Evolutionary conservation across 495 filamentous ascomycete species (phyloP).

Genomic region (Cercophora samala): DNA sequence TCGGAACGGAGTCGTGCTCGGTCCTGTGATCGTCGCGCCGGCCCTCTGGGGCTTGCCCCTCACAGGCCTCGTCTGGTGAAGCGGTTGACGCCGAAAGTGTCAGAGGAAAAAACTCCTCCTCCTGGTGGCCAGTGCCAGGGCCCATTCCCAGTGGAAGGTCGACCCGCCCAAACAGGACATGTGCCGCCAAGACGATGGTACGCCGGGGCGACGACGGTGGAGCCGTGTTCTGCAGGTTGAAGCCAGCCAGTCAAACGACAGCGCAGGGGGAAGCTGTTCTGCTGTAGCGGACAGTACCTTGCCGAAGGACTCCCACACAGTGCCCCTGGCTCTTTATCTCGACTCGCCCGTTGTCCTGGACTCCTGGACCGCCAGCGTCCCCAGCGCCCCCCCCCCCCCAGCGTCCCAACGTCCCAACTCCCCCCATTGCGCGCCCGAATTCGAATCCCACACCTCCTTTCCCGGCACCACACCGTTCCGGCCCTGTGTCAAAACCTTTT

Average conservation of each 20-base stretch:
- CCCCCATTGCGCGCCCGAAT: conserved; percentile 14
- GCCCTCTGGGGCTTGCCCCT: conserved; percentile 10
- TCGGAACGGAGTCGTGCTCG: conserved; percentile 16
- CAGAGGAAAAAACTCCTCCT: conserved; percentile 25
- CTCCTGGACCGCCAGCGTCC: conserved; percentile 20
- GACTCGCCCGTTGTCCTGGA: conserved; percentile 14
- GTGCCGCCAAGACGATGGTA: conserved; percentile 27
- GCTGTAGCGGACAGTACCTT: conserved; percentile 9
- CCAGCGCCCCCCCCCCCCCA: conserved; percentile 22
- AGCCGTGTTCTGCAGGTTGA: conserved; percentile 13
- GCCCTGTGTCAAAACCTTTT: conserved; percentile 39
- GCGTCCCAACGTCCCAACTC: conserved; percentile 19
- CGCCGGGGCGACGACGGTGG: conserved; percentile 15
- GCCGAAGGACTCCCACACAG: conserved; percentile 22
- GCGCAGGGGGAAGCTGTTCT: background rate
- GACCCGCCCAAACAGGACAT: conserved; percentile 10
- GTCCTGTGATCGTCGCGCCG: conserved; percentile 14
- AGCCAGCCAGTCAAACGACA: conserved; percentile 6
- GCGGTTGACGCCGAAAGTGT: conserved; percentile 35
- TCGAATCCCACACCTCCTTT: conserved; percentile 29
- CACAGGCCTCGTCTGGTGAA: conserved; percentile 18
- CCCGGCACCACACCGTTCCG: conserved; percentile 41
- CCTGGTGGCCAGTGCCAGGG: conserved; percentile 1
- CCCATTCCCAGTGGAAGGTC: conserved; percentile 15
- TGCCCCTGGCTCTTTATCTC: conserved; percentile 26